Base-by-base conservation (phyloP, 2,329 filamentous ascomycete genomes). In the Mollisia scopiformis region DNA sequence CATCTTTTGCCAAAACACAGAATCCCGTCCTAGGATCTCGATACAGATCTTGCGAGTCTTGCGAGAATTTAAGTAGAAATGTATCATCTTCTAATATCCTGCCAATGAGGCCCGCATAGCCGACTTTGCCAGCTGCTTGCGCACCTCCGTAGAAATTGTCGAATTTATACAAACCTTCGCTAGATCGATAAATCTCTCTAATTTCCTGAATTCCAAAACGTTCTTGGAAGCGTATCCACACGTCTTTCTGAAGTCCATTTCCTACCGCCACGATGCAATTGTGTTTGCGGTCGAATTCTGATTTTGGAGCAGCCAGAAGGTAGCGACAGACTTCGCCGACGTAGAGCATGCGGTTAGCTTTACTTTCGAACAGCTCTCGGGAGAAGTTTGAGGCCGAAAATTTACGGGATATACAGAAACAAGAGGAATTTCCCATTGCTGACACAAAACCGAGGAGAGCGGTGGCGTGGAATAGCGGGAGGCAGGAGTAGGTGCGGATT, bases 241-340 rank as follows among this genome's bases (percentile, higher is more conserved):
- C 78, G 55, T 82, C 80, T 0, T 71, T 74, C 1, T 79, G 74
- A 7, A 83, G 66, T 1, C 80, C 80, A 53, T 82, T 83, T 0
- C 80, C 80, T n/a, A 68, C 67, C 3, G 77, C 79, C 1, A 78
- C 74, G 28, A 77, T 78, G 61, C 78, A 77, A 2, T 73, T 69
- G 64, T 83, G 80, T n/a, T 74, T 69, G 13, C 70, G 70, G 62
- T 82, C 80, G 28, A 78, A 79, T 0, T 76, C 76, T 0, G 76
- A 76, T 0, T 78, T 74, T 0, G 79, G 76, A 0, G 77, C 74
- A 21, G 77, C 73, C 13, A 82, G 72, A 1, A 83, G 74, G 60
- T 82, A 83, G 6, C 80, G 74, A 61, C 78, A 81, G 5, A 81
- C 68, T 66, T 83, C 80, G 31, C 80, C 80, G 19, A 83, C 80